phyloP scores from a whole-genome alignment of 2,329 filamentous ascomycete species.

The Colletotrichum incanum region DNA sequence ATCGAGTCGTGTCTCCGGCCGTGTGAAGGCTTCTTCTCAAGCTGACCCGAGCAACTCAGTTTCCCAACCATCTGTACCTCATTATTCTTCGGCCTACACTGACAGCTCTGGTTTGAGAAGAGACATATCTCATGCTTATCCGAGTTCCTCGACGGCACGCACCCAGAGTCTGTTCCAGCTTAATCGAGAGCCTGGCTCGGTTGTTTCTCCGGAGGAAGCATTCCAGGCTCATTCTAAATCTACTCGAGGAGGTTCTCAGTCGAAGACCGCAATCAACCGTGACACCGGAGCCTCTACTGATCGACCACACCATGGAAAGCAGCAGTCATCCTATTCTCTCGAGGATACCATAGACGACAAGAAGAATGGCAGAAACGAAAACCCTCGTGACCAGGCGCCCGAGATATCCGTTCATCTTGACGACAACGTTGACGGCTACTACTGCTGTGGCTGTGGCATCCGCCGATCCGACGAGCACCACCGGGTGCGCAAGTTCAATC shows the following conservation, averaged over 20 bases:
- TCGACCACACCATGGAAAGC: not conserved
- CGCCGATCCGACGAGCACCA: conserved; percentile 40
- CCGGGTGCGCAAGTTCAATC: conserved; percentile 26
- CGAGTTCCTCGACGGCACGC: not conserved
- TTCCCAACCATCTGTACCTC: not conserved
- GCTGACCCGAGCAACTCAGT: not conserved
- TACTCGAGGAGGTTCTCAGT: not conserved
- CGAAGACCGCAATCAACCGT: not conserved
- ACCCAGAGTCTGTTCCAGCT: conserved; percentile 1
- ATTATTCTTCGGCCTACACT: too few relatives aligned
- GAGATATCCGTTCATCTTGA: conserved; percentile 37
- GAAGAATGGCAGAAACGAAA: not conserved
- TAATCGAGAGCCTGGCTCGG: not conserved
- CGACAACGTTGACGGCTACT: conserved; percentile 41
- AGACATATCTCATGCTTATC: not conserved
- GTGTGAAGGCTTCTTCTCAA: conserved; percentile 10
- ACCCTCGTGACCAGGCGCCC: conserved; percentile 22
- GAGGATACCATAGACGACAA: not conserved
- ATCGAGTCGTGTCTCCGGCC: conserved; percentile 32
- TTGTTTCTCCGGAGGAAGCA: not conserved
- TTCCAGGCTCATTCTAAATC: not conserved
- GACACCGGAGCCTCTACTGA: not conserved
- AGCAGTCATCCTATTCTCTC: not conserved
- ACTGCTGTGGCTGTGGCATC: conserved; percentile 43
- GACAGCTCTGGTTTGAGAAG: not conserved